Evolutionary conservation across 2,329 filamentous ascomycete species (phyloP).

Genomic region (Aspergillus tanneri): DNA sequence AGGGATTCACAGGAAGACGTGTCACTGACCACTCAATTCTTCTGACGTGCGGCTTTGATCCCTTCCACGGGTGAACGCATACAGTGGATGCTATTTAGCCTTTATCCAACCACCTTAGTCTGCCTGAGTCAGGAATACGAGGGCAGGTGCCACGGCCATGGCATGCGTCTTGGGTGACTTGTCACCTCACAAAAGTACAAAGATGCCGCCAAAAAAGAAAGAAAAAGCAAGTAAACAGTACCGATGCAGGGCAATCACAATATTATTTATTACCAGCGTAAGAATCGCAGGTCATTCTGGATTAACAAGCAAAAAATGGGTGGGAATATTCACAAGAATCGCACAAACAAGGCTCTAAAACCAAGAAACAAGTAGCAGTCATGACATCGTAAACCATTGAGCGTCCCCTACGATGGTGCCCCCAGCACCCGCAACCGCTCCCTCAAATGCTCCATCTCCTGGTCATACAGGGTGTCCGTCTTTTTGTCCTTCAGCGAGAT

Average conservation of each 20-base stretch:
- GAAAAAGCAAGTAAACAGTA: too few relatives aligned
- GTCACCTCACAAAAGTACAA: too few relatives aligned
- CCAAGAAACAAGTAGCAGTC: constrained; percentile 16
- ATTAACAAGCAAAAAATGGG: not conserved
- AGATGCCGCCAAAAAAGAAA: not conserved
- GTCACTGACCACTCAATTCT: not conserved
- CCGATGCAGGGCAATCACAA: too few relatives aligned
- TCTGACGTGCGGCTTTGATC: not conserved
- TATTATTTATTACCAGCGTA: too few relatives aligned
- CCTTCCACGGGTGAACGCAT: not conserved
- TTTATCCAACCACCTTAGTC: not conserved
- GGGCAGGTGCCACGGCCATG: not conserved
- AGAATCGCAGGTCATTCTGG: not conserved
- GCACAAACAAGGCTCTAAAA: not conserved
- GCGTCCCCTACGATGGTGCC: constrained; percentile 9
- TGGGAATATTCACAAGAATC: constrained; percentile 1
- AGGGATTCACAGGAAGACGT: not conserved
- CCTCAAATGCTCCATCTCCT: constrained; percentile 31
- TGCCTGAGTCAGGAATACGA: not conserved
- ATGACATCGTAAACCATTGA: constrained; percentile 24
- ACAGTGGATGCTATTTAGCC: not conserved
- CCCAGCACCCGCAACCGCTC: constrained; percentile 31
- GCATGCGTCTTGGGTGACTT: not conserved
- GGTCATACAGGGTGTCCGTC: constrained; percentile 20
- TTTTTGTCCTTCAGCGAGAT: constrained; percentile 34